Percentiles rank a stretch among this genome's conserved stretches.
Conservation (phyloP, 83 land plant species). For the Larix sibirica region DNA sequence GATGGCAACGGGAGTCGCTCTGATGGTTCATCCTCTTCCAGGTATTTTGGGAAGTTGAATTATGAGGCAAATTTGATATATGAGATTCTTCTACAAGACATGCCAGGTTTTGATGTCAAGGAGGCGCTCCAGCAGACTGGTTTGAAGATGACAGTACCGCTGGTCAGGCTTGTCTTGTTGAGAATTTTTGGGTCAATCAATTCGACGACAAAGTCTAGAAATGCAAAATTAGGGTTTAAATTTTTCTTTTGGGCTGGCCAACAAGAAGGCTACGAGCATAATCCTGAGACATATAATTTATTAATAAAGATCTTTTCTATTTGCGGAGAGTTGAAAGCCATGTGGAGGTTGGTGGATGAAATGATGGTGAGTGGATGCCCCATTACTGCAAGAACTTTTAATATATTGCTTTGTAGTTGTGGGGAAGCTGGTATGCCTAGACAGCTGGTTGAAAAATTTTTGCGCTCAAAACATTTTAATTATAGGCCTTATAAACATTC, state of each 20-base stretch:
- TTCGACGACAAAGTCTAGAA: constrained; percentile 27
- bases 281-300: constrained; percentile 37
- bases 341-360: constrained; percentile 73
- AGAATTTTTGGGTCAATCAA: constrained; percentile 31
- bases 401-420: constrained; percentile 58
- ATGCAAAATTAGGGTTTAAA: constrained; percentile 64
- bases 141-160: constrained; percentile 33
- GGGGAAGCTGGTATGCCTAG: constrained; percentile 68
- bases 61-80: constrained; percentile 37
- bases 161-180: constrained; percentile 52
- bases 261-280: constrained; percentile 40
- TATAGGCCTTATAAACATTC: constrained; percentile 65
- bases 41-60: not conserved
- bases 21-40: too few relatives aligned
- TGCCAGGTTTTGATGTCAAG: constrained; percentile 49
- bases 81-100: constrained; percentile 49
- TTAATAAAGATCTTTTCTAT: constrained; percentile 60
- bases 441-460: constrained; percentile 48
- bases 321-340: constrained; percentile 60
- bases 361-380: constrained; percentile 57
- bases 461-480: constrained; percentile 51
- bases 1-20: too few relatives aligned
- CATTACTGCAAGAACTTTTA: constrained; percentile 51
- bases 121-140: constrained; percentile 30
- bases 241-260: constrained; percentile 58